A percentile compares a stretch with the other conserved stretches of the same genome.
Evolutionary conservation across 169 alveolate genomes (phyloP).

Genomic region (Plasmodium vivax): DNA sequence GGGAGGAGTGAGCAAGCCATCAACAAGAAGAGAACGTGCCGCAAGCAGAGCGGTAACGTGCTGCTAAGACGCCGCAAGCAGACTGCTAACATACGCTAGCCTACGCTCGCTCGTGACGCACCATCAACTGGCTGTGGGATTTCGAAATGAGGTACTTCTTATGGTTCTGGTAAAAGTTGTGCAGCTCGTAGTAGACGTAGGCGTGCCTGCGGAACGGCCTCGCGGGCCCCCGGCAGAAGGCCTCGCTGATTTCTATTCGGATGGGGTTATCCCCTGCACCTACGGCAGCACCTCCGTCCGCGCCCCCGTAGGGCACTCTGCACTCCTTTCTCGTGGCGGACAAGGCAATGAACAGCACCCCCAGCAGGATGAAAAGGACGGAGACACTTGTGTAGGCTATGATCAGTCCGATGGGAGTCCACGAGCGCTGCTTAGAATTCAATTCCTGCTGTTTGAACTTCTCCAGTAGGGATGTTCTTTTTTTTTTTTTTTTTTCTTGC

Average conservation of each 20-base stretch:
- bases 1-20: no score
- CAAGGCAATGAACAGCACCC: slow-evolving; percentile 52
- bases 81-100: no score
- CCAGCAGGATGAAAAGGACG: slow-evolving; percentile 18
- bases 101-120: background rate
- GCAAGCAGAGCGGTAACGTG: no score
- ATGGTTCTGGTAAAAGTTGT: slow-evolving; percentile 83
- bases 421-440: slow-evolving; percentile 37
- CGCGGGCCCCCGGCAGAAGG: slow-evolving; percentile 58
- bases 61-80: background rate
- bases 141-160: slow-evolving; percentile 77
- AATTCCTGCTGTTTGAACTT: slow-evolving; percentile 63
- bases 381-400: slow-evolving; percentile 51
- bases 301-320: slow-evolving; percentile 56
- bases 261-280: no score
- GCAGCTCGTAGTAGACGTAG: slow-evolving; percentile 78
- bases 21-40: no score
- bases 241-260: slow-evolving; percentile 32
- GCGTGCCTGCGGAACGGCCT: slow-evolving; percentile 66
- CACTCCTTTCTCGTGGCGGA: slow-evolving; percentile 71
- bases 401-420: slow-evolving; percentile 63
- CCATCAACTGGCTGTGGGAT: slow-evolving; percentile 81
- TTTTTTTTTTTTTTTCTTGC: background rate
- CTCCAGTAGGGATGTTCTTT: slow-evolving; percentile 27
- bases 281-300: background rate